Percentiles rank a stretch among this genome's conserved stretches.
Evolutionary conservation across 2,329 filamentous ascomycete genomes (phyloP).

Genomic region (Lomentospora prolificans): DNA sequence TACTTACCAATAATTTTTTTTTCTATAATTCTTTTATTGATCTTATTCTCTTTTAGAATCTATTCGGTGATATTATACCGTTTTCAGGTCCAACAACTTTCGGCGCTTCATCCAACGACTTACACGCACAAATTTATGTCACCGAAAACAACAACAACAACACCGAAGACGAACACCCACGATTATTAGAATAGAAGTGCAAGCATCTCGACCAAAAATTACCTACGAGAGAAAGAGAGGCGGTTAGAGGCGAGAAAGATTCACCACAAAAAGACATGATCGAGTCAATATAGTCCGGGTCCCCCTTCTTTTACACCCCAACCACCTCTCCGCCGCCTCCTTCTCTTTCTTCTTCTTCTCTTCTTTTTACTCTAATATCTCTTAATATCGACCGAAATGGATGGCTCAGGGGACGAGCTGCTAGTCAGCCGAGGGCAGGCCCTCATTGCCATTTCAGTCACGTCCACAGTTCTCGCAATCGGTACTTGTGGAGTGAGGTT

Average conservation of each 20-base stretch:
- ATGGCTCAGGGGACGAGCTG: conserved; percentile 3
- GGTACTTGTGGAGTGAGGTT: conserved; percentile 23
- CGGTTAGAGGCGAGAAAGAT: not conserved
- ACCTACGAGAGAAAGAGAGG: not conserved
- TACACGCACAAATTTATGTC: not conserved
- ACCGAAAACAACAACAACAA: not conserved
- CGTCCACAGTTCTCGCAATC: conserved; percentile 22
- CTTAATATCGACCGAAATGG: not conserved
- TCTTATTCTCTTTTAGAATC: conserved; percentile 18
- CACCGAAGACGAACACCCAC: not conserved
- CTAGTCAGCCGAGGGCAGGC: conserved; percentile 19
- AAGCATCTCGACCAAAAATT: not conserved
- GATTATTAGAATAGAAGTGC: not conserved
- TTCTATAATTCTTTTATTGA: not conserved
- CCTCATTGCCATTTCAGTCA: conserved; percentile 25
- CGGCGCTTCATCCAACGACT: not conserved
- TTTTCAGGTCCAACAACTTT: no score
- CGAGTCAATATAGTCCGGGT: not conserved
- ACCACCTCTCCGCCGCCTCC: not conserved
- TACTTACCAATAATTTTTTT: not conserved
- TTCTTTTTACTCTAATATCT: not conserved
- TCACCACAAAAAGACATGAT: not conserved
- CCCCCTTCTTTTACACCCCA: not conserved
- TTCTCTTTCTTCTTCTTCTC: not conserved
- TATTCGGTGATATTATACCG: no score